Conservation (phyloP, 345 rosid genomes). For the Hevea brasiliensis region DNA sequence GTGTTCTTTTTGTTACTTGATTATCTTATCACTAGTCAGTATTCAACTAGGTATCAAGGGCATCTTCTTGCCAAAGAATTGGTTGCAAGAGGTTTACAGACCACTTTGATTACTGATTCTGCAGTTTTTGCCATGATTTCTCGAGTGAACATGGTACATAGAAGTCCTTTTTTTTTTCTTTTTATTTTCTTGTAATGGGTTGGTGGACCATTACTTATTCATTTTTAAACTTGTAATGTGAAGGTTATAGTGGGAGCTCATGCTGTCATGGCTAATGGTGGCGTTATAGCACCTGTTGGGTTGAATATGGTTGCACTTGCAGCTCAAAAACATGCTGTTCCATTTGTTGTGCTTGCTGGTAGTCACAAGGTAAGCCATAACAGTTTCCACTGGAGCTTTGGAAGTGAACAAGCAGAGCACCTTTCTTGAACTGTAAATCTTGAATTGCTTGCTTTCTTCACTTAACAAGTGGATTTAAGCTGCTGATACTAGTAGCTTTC, state of each 20-base stretch:
- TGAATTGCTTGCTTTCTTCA: conserved; percentile 6
- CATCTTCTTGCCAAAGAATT: conserved; percentile 89
- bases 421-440: conserved; percentile 1
- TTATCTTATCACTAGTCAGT: conserved; percentile 1
- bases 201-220: conserved; percentile 12
- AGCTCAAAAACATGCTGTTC: conserved; percentile 95
- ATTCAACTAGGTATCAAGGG: conserved; percentile 75
- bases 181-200: background rate
- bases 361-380: conserved; percentile 78
- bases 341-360: conserved; percentile 96
- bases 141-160: conserved; percentile 83
- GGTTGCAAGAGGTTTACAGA: conserved; percentile 89
- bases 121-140: conserved; percentile 99
- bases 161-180: conserved; percentile 1
- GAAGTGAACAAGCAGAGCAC: background rate
- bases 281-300: conserved; percentile 96
- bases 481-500: background rate
- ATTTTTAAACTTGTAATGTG: conserved; percentile 25
- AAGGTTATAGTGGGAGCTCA: conserved; percentile 99
- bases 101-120: conserved; percentile 91
- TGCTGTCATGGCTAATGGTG: conserved; percentile 98
- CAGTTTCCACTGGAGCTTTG: conserved; percentile 11
- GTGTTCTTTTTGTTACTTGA: background rate
- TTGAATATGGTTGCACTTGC: conserved; percentile 98
- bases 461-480: conserved; percentile 12